Percentiles rank a stretch among this genome's conserved stretches.
phyloP scores from a whole-genome alignment of 169 alveolate species.

The Theileria orientalis region DNA sequence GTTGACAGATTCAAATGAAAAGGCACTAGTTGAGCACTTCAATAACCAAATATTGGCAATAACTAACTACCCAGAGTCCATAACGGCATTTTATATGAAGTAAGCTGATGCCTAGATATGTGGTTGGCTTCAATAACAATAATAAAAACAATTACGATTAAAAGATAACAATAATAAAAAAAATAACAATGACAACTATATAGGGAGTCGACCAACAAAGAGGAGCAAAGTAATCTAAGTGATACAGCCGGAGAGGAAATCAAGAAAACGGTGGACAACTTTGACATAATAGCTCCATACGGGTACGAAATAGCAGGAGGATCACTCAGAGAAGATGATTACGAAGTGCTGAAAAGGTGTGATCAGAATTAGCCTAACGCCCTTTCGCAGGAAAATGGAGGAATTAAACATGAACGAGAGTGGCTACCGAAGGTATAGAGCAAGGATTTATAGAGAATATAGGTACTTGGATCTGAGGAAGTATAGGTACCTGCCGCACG shows the following conservation, averaged over 20 bases:
- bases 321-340: conserved; percentile 90
- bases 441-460: not conserved
- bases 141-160: no score
- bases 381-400: conserved; percentile 75
- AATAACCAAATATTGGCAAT: conserved; percentile 81
- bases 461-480: conserved; percentile 90
- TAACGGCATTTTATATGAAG: conserved; percentile 94
- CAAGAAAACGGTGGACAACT: conserved; percentile 89
- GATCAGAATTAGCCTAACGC: conserved; percentile 13
- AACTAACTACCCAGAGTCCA: conserved; percentile 84
- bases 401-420: conserved; percentile 73
- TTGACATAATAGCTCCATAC: conserved; percentile 94
- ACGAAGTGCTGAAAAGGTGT: conserved; percentile 72
- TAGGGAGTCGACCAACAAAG: not conserved
- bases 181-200: not conserved
- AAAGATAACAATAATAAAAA: no score
- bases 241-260: conserved; percentile 44
- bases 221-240: not conserved
- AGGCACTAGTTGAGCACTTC: conserved; percentile 78
- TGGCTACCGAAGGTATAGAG: conserved; percentile 75
- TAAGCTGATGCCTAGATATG: conserved; percentile 61
- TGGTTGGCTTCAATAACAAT: no score
- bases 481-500: conserved; percentile 95
- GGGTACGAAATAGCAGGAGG: conserved; percentile 97
- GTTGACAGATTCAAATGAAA: conserved; percentile 68